Conservation (phyloP, 352 stramenopile genomes). For the Paralagenidium karlingii region DNA sequence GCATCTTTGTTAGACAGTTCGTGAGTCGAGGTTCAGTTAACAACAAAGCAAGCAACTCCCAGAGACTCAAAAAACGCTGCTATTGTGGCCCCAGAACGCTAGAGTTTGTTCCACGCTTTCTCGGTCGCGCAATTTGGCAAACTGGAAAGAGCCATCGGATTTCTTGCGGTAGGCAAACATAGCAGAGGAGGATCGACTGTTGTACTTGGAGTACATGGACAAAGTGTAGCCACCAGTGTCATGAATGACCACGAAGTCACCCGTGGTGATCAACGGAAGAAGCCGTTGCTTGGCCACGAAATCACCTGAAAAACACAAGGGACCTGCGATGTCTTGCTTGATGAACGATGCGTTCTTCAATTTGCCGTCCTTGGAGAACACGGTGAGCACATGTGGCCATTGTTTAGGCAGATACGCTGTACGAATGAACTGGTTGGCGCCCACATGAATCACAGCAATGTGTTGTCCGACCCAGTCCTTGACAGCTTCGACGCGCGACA, state of each 20-base stretch:
- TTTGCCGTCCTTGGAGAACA: conserved; percentile 36
- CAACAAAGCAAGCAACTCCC: too few species aligned
- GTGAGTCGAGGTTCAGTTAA: too few species aligned
- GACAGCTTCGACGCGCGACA: conserved; percentile 81
- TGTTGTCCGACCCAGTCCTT: conserved; percentile 73
- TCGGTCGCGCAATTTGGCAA: conserved; percentile 46
- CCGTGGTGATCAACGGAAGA: conserved; percentile 54
- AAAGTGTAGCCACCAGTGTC: conserved; percentile 84
- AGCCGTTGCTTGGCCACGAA: conserved; percentile 71
- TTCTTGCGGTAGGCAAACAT: conserved; percentile 50
- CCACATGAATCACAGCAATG: conserved; percentile 82
- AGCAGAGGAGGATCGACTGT: conserved; percentile 59
- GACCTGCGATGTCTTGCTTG: conserved; percentile 78
- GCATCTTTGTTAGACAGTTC: too few species aligned
- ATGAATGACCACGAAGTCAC: conserved; percentile 74
- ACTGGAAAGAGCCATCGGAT: conserved; percentile 11
- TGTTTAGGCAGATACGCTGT: conserved; percentile 75
- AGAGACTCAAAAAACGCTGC: too few species aligned
- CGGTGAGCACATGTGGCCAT: conserved; percentile 74
- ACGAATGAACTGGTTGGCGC: conserved; percentile 84
- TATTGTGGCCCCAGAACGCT: conserved; percentile 66
- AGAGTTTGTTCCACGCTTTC: conserved; percentile 58
- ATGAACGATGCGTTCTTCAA: conserved; percentile 51
- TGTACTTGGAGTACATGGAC: conserved; percentile 84
- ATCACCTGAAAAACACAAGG: conserved; percentile 89